Conservation (phyloP, 2,329 filamentous ascomycete species). For the Aspergillus chevalieri region DNA sequence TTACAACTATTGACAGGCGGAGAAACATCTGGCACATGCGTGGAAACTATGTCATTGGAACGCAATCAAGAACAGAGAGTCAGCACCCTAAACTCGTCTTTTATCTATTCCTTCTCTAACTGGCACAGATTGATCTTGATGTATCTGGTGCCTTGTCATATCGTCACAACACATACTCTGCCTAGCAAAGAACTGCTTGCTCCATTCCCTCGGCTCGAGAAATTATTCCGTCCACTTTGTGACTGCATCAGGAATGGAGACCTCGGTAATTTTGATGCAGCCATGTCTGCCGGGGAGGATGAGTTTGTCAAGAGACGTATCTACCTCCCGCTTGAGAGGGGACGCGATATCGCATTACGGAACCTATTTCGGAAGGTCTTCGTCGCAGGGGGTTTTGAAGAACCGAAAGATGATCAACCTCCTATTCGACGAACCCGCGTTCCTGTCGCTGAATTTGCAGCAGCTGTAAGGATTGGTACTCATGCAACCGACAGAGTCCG, state of each 20-base stretch:
- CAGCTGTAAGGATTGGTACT: conserved; percentile 71
- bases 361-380: conserved; percentile 93
- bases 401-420: conserved; percentile 62
- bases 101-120: conserved; percentile 15
- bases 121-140: conserved; percentile 71
- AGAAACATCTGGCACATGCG: conserved; percentile 71
- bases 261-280: conserved; percentile 74
- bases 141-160: conserved; percentile 88
- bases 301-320: conserved; percentile 90
- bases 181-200: conserved; percentile 66
- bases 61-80: conserved; percentile 74
- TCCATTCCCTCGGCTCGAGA: conserved; percentile 68
- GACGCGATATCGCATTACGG: conserved; percentile 82
- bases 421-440: conserved; percentile 65
- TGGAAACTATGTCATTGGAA: conserved; percentile 73
- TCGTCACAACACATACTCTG: conserved; percentile 80
- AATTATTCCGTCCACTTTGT: conserved; percentile 71
- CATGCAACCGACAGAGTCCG: conserved; percentile 45
- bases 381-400: conserved; percentile 73
- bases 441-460: conserved; percentile 74
- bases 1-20: conserved; percentile 50
- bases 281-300: conserved; percentile 75
- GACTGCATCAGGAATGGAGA: conserved; percentile 76
- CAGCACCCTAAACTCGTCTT: conserved; percentile 24
- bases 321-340: conserved; percentile 87